Evolutionary conservation across 768 basidiomycete genomes (phyloP).

Genomic region (Boletus vinaceobasis): DNA sequence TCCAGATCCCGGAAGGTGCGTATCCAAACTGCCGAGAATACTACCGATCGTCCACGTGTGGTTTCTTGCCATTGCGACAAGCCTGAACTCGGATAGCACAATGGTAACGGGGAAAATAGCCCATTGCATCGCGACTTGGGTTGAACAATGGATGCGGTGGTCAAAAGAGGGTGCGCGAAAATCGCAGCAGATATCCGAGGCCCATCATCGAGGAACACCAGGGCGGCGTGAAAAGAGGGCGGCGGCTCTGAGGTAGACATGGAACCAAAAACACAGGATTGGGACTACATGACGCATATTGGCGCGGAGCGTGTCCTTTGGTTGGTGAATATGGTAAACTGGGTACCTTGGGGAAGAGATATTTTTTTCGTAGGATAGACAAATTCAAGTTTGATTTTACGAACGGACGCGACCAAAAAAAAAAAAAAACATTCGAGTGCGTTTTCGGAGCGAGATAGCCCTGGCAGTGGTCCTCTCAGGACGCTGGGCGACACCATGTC

Average conservation of each 20-base stretch:
- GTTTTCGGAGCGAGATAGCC: background rate
- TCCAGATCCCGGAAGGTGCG: background rate
- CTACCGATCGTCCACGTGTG: conserved; percentile 13
- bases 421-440: conserved; percentile 3
- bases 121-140: background rate
- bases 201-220: background rate
- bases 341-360: background rate
- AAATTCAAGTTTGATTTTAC: background rate
- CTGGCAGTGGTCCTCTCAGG: background rate
- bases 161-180: background rate
- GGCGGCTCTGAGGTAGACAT: background rate
- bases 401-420: conserved; percentile 1
- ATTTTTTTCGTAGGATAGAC: background rate
- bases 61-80: background rate
- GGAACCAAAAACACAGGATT: background rate
- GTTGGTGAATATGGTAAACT: background rate
- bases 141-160: background rate
- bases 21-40: conserved; percentile 10
- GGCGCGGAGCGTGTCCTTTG: background rate
- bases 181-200: background rate
- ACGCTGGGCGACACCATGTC: conserved; percentile 5
- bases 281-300: conserved; percentile 2
- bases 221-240: conserved; percentile 7
- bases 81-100: background rate
- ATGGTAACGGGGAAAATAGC: background rate